These are phyloP conservation scores for Calamus simplicifolius DNA, from an alignment of 176 grass and related monocot genomes.

Conservation along the genomic window DNA sequence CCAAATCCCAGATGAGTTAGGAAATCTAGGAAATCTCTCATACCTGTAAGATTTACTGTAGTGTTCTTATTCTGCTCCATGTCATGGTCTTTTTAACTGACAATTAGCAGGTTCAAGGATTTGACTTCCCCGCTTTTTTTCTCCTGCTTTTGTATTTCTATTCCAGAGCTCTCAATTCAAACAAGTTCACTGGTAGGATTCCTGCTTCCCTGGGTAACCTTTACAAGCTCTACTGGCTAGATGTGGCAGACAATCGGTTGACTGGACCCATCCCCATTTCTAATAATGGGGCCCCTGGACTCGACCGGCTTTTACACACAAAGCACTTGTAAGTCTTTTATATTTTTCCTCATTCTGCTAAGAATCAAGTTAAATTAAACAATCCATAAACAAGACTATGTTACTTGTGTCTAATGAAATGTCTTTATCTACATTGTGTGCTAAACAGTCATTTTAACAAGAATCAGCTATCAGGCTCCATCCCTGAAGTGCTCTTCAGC, in stretches of 20 bases:
- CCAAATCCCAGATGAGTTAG: slow-evolving; percentile 53
- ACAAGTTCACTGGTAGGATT: slow-evolving; percentile 48
- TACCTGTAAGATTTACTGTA: slow-evolving; percentile 42
- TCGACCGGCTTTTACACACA: slow-evolving; percentile 46
- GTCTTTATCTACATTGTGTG: slow-evolving; percentile 14
- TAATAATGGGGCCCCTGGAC: slow-evolving; percentile 33
- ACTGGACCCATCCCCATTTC: slow-evolving; percentile 49
- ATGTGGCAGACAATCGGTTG: slow-evolving; percentile 52
- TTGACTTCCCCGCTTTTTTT: background rate
- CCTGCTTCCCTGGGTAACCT: slow-evolving; percentile 61
- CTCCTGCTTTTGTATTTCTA: background rate
- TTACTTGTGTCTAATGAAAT: too few species aligned
- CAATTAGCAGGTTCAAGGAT: background rate
- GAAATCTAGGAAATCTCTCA: slow-evolving; percentile 36
- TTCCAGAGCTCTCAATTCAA: slow-evolving; percentile 50
- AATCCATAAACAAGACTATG: too few species aligned
- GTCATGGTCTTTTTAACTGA: too few species aligned
- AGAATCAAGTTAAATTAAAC: background rate
- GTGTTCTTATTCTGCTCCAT: background rate
- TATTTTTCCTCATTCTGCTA: slow-evolving; percentile 8
- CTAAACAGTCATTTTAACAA: slow-evolving; percentile 81
- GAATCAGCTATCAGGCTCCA: slow-evolving; percentile 70
- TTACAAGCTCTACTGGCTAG: slow-evolving; percentile 43
- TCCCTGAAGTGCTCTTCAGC: slow-evolving; percentile 78
- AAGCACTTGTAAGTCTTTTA: slow-evolving; percentile 53